These are phyloP conservation scores for Misopates orontium DNA, from an alignment of 257 asterid species.

Conservation along the genomic window DNA sequence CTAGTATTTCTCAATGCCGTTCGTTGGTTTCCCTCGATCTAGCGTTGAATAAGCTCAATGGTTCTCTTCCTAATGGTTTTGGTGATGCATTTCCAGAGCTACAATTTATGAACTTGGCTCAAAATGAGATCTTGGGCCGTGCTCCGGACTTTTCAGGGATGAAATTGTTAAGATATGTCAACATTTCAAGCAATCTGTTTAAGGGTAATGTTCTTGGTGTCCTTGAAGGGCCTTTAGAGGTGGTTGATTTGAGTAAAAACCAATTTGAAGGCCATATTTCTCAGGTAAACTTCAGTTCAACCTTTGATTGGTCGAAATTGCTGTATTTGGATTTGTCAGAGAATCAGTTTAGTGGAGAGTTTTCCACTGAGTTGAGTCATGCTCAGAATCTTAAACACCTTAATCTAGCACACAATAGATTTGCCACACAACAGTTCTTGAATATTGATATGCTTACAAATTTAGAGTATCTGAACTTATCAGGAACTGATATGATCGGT, in stretches of 20 bases:
- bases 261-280: constrained; percentile 80
- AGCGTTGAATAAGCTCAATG: constrained; percentile 59
- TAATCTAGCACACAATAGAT: constrained; percentile 85
- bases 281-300: constrained; percentile 69
- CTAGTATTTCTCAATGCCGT: constrained; percentile 55
- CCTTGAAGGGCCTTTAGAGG: constrained; percentile 63
- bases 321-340: constrained; percentile 74
- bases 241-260: constrained; percentile 87
- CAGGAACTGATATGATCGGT: constrained; percentile 70
- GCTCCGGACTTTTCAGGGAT: constrained; percentile 63
- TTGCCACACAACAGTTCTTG: constrained; percentile 50
- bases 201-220: constrained; percentile 69
- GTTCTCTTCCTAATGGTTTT: constrained; percentile 62
- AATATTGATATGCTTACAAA: constrained; percentile 41
- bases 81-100: constrained; percentile 63
- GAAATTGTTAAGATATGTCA: constrained; percentile 50
- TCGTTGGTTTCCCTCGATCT: constrained; percentile 67
- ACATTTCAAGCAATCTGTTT: constrained; percentile 72
- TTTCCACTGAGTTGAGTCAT: constrained; percentile 42
- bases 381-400: constrained; percentile 63
- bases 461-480: constrained; percentile 78
- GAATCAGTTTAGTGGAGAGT: constrained; percentile 78
- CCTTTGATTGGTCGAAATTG: constrained; percentile 63
- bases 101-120: constrained; percentile 61
- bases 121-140: constrained; percentile 57